phyloP scores from a whole-genome alignment of 129 eudicot genomes.

The Pulicaria dysenterica region DNA sequence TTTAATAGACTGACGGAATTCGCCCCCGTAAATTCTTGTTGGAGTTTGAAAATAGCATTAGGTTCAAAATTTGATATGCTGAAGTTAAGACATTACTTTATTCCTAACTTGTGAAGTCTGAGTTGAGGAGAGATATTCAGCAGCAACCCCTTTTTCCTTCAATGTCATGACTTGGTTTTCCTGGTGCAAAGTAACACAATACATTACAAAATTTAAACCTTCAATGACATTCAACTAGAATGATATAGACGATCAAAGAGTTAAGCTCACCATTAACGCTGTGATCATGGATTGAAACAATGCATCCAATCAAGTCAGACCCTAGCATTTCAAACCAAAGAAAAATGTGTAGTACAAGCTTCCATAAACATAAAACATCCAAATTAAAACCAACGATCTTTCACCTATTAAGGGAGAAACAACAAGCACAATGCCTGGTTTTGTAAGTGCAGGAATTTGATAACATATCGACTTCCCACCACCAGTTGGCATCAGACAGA shows the following conservation, averaged over 20 bases:
- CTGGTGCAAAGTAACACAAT: constrained; percentile 36
- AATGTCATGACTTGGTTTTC: constrained; percentile 91
- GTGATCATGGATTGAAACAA: constrained; percentile 36
- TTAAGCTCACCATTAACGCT: constrained; percentile 87
- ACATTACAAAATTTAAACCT: constrained; percentile 8
- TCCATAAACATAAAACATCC: constrained; percentile 16
- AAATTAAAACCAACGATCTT: constrained; percentile 28
- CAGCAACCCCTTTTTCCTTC: constrained; percentile 87
- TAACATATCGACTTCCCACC: constrained; percentile 98
- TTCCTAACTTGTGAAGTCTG: constrained; percentile 73
- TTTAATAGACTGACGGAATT: not conserved
- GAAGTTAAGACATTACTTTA: constrained; percentile 49
- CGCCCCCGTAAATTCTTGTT: not conserved
- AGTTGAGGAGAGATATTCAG: constrained; percentile 90
- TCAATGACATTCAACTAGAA: not conserved
- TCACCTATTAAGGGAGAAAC: constrained; percentile 97
- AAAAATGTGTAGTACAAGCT: constrained; percentile 49
- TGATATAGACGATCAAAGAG: not conserved
- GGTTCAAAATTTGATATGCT: not conserved
- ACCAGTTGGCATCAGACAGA: constrained; percentile 98
- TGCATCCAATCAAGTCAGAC: constrained; percentile 31
- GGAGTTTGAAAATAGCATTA: not conserved
- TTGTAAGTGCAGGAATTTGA: constrained; percentile 89
- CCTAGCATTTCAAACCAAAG: constrained; percentile 42
- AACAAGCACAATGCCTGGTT: constrained; percentile 89